A percentile compares a stretch with the other conserved stretches of the same genome.
Evolutionary conservation across 495 filamentous ascomycete genomes (phyloP).

Genomic region (Podospora sp.): DNA sequence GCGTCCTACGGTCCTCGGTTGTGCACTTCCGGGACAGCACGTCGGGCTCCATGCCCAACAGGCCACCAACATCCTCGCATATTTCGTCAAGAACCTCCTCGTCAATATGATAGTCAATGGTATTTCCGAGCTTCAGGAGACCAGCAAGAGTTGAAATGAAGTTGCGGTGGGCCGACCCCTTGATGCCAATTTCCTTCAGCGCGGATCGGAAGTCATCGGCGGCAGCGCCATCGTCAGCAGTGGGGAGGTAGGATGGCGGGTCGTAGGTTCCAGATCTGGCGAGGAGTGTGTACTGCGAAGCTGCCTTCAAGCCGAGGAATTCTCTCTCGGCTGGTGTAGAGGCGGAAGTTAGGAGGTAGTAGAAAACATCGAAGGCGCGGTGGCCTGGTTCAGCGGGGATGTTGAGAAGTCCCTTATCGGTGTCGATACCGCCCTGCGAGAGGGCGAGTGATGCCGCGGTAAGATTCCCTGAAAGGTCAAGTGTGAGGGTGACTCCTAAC

Average conservation of each 20-base stretch:
- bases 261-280: conserved; percentile 80
- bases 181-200: conserved; percentile 88
- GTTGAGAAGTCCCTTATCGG: conserved; percentile 75
- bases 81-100: conserved; percentile 81
- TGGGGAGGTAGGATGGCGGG: conserved; percentile 88
- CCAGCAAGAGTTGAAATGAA: conserved; percentile 84
- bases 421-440: conserved; percentile 87
- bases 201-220: conserved; percentile 88
- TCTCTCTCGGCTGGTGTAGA: conserved; percentile 91
- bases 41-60: conserved; percentile 86
- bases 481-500: conserved; percentile 75
- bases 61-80: conserved; percentile 85
- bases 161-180: conserved; percentile 75
- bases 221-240: conserved; percentile 88
- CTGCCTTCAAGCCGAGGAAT: conserved; percentile 81
- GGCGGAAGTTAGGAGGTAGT: conserved; percentile 88
- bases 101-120: conserved; percentile 81
- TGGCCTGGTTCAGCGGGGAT: conserved; percentile 79
- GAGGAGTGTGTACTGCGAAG: conserved; percentile 75
- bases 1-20: conserved; percentile 76
- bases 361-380: conserved; percentile 97
- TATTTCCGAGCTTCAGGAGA: conserved; percentile 88
- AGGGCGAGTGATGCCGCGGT: conserved; percentile 74
- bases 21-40: conserved; percentile 75
- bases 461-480: conserved; percentile 78